Conservation (phyloP, 2,329 filamentous ascomycete species). For the Venturia carpophila region DNA sequence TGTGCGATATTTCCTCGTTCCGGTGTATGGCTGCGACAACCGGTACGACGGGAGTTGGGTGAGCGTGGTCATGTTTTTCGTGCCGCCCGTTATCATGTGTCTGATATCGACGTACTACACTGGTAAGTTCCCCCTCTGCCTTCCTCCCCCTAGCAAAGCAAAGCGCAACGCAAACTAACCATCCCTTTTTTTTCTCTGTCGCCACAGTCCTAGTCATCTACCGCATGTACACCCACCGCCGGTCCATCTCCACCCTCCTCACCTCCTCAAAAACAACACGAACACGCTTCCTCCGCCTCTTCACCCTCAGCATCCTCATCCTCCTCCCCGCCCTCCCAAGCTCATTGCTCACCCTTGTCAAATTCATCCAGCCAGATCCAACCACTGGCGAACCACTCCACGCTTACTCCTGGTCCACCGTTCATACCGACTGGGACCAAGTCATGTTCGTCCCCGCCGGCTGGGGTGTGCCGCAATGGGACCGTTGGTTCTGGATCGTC, state of each 20-base stretch:
- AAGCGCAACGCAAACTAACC: slow-evolving; percentile 6
- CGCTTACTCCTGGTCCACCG: slow-evolving; percentile 44
- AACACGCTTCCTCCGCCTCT: slow-evolving; percentile 55
- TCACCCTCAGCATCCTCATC: slow-evolving; percentile 48
- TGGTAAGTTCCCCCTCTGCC: slow-evolving; percentile 36
- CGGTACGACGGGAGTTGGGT: slow-evolving; percentile 51
- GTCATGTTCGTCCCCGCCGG: slow-evolving; percentile 42
- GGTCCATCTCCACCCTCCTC: slow-evolving; percentile 50
- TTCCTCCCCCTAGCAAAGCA: slow-evolving; percentile 19
- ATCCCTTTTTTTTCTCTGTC: no score
- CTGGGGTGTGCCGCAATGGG: slow-evolving; percentile 40
- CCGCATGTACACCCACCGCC: slow-evolving; percentile 54
- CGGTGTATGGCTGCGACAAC: slow-evolving; percentile 52
- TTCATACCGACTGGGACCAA: slow-evolving; percentile 47
- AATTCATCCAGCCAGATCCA: not conserved
- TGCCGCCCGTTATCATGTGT: slow-evolving; percentile 51
- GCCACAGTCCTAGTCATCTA: slow-evolving; percentile 48
- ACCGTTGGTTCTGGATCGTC: slow-evolving; percentile 51
- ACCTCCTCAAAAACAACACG: slow-evolving; percentile 46
- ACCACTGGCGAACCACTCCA: slow-evolving; percentile 22
- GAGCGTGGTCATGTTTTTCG: slow-evolving; percentile 44
- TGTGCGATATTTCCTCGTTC: slow-evolving; percentile 49
- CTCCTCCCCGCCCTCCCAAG: slow-evolving; percentile 31
- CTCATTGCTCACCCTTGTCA: not conserved
- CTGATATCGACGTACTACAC: slow-evolving; percentile 49